These are phyloP conservation scores for Gaillardinia entomophila DNA, from an alignment of 805 yeast genomes.

Conservation along the genomic window DNA sequence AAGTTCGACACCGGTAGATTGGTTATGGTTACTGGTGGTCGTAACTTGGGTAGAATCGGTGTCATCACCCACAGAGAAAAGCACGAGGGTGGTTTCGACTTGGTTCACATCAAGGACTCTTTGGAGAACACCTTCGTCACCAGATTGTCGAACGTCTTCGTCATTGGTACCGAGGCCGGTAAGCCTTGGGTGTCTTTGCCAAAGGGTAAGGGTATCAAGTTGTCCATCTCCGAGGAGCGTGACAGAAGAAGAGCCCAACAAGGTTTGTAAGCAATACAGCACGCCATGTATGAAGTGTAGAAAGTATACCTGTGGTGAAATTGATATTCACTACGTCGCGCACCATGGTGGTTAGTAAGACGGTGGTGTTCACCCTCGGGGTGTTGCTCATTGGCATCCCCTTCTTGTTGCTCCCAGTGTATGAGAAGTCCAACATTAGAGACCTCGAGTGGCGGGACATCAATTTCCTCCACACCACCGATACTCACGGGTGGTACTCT, in stretches of 20 bases:
- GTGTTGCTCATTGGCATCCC: background rate
- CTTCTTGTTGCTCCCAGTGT: background rate
- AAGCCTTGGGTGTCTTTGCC: conserved; percentile 37
- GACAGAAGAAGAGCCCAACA: conserved; percentile 41
- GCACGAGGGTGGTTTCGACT: conserved; percentile 41
- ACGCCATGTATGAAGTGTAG: too few species aligned
- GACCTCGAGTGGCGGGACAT: conserved; percentile 64
- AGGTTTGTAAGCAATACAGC: conserved; percentile 27
- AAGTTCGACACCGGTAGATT: conserved; percentile 36
- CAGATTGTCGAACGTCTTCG: conserved; percentile 37
- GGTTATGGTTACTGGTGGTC: conserved; percentile 40
- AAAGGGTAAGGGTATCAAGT: conserved; percentile 41
- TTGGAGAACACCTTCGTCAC: conserved; percentile 38
- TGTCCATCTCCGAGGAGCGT: conserved; percentile 38
- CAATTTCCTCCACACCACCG: conserved; percentile 91
- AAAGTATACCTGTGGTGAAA: too few species aligned
- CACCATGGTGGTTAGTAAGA: too few species aligned
- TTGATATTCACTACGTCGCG: too few species aligned
- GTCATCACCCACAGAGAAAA: conserved; percentile 37
- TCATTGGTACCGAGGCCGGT: conserved; percentile 37
- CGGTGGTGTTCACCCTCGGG: too few species aligned
- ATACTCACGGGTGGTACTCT: conserved; percentile 95
- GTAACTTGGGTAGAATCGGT: conserved; percentile 40
- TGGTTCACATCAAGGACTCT: conserved; percentile 37
- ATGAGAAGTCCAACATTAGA: conserved; percentile 18